Percentiles rank a stretch among this genome's conserved stretches.
Conservation (phyloP, 2,329 filamentous ascomycete genomes). For the Cryphonectria japonica region DNA sequence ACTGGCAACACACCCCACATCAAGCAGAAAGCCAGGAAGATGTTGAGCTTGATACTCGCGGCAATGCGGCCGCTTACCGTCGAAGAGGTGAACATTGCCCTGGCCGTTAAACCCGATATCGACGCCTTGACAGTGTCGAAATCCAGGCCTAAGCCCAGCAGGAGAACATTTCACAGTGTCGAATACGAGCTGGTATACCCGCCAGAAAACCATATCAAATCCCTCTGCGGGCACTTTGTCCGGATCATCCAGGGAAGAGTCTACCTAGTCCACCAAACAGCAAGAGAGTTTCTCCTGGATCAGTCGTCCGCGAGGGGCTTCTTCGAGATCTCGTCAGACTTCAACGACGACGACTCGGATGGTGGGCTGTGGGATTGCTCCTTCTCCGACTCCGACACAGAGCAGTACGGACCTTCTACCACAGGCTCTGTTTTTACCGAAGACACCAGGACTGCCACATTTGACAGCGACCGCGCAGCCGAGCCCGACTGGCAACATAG, state of each 20-base stretch:
- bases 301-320: background rate
- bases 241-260: slow-evolving; percentile 30
- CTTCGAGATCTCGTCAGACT: background rate
- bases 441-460: background rate
- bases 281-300: slow-evolving; percentile 32
- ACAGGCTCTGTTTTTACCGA: background rate
- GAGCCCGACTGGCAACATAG: slow-evolving; percentile 12
- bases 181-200: slow-evolving; percentile 29
- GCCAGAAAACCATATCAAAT: slow-evolving; percentile 30
- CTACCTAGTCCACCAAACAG: slow-evolving; percentile 34
- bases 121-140: background rate
- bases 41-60: background rate
- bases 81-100: background rate
- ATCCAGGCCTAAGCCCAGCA: background rate
- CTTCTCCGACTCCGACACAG: background rate
- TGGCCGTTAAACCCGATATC: background rate
- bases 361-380: background rate
- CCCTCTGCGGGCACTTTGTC: slow-evolving; percentile 30
- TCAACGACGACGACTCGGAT: background rate
- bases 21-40: background rate
- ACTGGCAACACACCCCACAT: background rate
- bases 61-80: background rate
- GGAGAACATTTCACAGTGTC: background rate
- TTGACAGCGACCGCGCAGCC: background rate
- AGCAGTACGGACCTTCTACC: background rate